These are phyloP conservation scores for Sporobolomyces pararoseus DNA, from an alignment of 768 basidiomycete species.

Conservation along the genomic window DNA sequence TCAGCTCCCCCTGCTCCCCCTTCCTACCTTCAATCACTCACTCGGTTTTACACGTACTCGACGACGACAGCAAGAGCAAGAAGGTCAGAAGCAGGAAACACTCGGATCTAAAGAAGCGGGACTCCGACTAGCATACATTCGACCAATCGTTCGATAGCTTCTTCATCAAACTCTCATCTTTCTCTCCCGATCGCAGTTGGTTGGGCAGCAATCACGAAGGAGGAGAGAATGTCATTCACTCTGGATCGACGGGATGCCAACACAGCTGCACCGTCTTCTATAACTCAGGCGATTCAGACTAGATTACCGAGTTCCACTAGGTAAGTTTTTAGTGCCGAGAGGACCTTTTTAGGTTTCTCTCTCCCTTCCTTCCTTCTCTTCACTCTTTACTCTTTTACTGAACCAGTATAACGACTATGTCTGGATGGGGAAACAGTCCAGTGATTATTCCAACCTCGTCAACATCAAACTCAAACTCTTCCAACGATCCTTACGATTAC, in stretches of 20 bases:
- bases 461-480: slow-evolving; percentile 35
- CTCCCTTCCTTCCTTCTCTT: not conserved
- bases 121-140: no score
- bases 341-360: not conserved
- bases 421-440: slow-evolving; percentile 3
- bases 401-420: no score
- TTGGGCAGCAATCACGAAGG: no score
- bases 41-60: no score
- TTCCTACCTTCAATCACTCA: no score
- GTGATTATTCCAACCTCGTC: not conserved
- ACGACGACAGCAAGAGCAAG: no score
- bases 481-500: slow-evolving; percentile 38
- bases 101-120: no score
- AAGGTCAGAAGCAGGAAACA: no score
- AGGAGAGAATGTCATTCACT: slow-evolving; percentile 7
- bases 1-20: no score
- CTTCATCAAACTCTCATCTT: no score
- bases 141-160: no score
- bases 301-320: not conserved
- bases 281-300: not conserved
- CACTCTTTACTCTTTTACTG: not conserved
- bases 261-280: not conserved
- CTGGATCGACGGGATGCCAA: not conserved
- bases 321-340: not conserved
- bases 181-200: no score